Conservation (phyloP, 106 monocot species). For the Apostasia shenzhenica region DNA sequence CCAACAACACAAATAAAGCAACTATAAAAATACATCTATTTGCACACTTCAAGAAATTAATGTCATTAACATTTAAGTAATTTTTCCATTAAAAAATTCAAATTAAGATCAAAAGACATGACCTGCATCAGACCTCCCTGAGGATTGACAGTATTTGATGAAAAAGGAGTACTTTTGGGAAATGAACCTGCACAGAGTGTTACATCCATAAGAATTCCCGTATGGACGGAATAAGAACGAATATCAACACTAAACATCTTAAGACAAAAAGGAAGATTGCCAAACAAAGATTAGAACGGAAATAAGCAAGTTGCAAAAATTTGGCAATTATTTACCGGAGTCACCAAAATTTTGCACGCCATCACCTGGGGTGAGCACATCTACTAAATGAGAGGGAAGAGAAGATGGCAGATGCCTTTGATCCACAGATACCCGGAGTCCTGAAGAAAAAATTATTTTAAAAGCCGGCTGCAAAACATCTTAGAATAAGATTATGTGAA, state of each 20-base stretch:
- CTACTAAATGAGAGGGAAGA: slow-evolving; percentile 82
- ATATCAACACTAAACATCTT: too few relatives aligned
- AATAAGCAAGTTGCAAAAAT: neutral
- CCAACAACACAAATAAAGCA: too few relatives aligned
- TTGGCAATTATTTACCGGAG: slow-evolving; percentile 31
- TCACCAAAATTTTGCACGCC: slow-evolving; percentile 52
- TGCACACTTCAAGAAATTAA: neutral
- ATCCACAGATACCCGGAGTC: slow-evolving; percentile 62
- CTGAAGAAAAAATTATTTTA: slow-evolving; percentile 18
- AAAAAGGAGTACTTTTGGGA: slow-evolving; percentile 45
- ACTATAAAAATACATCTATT: neutral
- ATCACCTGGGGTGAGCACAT: slow-evolving; percentile 60
- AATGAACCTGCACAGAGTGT: slow-evolving; percentile 42
- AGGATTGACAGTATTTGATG: slow-evolving; percentile 33
- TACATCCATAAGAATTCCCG: neutral
- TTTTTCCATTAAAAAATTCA: too few relatives aligned
- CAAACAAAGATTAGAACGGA: neutral
- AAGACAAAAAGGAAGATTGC: too few relatives aligned
- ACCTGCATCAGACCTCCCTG: slow-evolving; percentile 79
- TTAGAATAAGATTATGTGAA: too few relatives aligned
- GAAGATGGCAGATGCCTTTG: slow-evolving; percentile 69
- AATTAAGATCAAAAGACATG: too few relatives aligned
- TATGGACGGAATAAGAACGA: too few relatives aligned
- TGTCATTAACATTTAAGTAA: neutral
- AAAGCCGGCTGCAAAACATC: too few relatives aligned